Evolutionary conservation across 164 flowering plant genomes (phyloP).

Genomic region (Umbilicus rupestris): DNA sequence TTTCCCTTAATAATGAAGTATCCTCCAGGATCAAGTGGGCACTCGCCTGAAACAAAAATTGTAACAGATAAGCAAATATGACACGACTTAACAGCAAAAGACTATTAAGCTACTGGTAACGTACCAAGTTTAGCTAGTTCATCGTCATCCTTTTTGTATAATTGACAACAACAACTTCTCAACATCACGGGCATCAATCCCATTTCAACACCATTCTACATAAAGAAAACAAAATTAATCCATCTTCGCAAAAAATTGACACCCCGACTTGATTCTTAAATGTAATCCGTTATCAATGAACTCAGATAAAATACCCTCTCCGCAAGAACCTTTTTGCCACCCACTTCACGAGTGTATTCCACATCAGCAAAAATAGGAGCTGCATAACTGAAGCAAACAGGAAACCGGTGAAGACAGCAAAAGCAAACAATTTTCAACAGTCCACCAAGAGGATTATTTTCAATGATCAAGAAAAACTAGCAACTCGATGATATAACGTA

Average conservation of each 20-base stretch:
- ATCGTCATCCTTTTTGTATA: constrained; percentile 69
- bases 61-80: not conserved
- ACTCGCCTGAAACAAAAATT: constrained; percentile 53
- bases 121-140: constrained; percentile 77
- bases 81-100: constrained; percentile 1
- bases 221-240: not conserved
- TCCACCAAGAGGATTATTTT: not conserved
- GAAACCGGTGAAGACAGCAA: not conserved
- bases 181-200: constrained; percentile 93
- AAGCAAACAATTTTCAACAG: not conserved
- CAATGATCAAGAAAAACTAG: not conserved
- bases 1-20: constrained; percentile 84
- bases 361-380: constrained; percentile 63
- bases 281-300: not conserved
- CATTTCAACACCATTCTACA: constrained; percentile 47
- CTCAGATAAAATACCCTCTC: constrained; percentile 27
- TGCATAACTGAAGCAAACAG: constrained; percentile 39
- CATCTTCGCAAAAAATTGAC: not conserved
- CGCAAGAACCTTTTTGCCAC: constrained; percentile 9
- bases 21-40: constrained; percentile 98
- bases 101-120: constrained; percentile 11
- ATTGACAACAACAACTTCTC: constrained; percentile 61
- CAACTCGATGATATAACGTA: not conserved
- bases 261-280: not conserved
- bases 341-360: constrained; percentile 36